Evolutionary conservation across 2,329 filamentous ascomycete genomes (phyloP), one percentile per base, ranked within the genome.

Genomic region (Corynespora cassiicola): DNA sequence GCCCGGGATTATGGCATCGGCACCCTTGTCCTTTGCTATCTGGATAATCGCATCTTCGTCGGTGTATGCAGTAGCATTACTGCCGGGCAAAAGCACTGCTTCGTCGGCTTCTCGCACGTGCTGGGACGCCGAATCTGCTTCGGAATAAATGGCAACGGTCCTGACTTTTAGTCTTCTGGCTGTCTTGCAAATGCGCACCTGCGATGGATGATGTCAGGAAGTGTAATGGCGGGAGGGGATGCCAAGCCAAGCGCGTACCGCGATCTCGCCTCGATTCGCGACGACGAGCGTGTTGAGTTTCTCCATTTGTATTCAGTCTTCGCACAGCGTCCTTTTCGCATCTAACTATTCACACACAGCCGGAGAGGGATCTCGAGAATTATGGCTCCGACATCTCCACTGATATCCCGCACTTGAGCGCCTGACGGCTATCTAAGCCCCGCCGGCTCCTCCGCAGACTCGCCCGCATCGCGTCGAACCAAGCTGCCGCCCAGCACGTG

Each of bases 1-100:
- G 2, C 84, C 84, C 0, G 84, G 84, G 32, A 84, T 81, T 11
- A 87, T 74, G 3, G 81, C 82, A 44, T 86, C 75, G 2, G 66
- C 78, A 2, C 66, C 55, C 10, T 73, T 66, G 3, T 69, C 58
- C 26, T 72, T 73, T 7, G 81, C 80, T n/a, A 83, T 72, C 4
- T 69, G 56, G 12, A 85, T 64, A 23, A 81, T 77, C 15, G 57
- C 51, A 7, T 69, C 63, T 58, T 68, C 71, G 45, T 79, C 69
- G 9, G 74, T 74, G 47, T 81, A 81, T 3, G 74, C 75, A 17
- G 70, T 74, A 25, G 72, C 66, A 52, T 76, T 73, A 11, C 69
- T 61, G 0, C 76, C 76, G 1, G 69, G 62, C 1, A 84, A 69
- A 1, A 78, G 57, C 4, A 79, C 64, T 2, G 80, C 74, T 39